Evolutionary conservation across 2,329 filamentous ascomycete species (phyloP), one percentile per base, ranked within the genome.

Genomic region (Pseudocercospora cruenta): DNA sequence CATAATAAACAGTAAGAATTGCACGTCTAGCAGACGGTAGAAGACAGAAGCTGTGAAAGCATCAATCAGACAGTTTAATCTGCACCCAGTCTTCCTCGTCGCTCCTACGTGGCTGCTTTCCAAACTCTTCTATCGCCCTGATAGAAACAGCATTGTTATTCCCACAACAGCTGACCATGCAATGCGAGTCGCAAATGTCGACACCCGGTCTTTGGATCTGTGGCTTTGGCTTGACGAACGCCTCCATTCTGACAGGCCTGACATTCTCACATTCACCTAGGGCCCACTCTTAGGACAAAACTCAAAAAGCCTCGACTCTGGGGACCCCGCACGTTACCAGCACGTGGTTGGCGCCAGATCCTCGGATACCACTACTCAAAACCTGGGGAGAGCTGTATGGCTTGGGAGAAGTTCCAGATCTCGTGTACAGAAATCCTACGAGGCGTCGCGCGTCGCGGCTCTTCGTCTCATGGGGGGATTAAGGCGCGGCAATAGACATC

Each of bases 371-470:
- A 55, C 26, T 10, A 19, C 26, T 16, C 22, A 16, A 55, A 14
- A 55, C 51, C 21, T 55, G 51, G 22, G 51, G 51, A 55, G 39
- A 31, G 51, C 51, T 55, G 22, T 55, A 33, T 55, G 51, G 51
- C 7, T 55, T 26, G 24, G 2, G 26, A n/a, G 26, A 43, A 43
- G 39, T 43, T 55, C 51, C 51, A 55, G 51, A 55, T 28, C 51
- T 28, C n/a, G 24, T 10, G 51, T 31, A 8, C 51, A 43, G 39
- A 26, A 26, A 55, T 55, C 51, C 51, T 54, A 31, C 51, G 51
- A 54, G 51, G 51, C 51, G 51, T 54, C 14, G 19, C 19, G 49
- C 22, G 49, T 54, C 16, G 21, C 21, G 51, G 21, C 24, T 28
- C 21, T 54, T 24, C 21, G 14, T 28, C 51, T 54, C 21, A 54